These are phyloP conservation scores for Exsudoporus frostii DNA, from an alignment of 768 basidiomycete genomes.

Conservation along the genomic window DNA sequence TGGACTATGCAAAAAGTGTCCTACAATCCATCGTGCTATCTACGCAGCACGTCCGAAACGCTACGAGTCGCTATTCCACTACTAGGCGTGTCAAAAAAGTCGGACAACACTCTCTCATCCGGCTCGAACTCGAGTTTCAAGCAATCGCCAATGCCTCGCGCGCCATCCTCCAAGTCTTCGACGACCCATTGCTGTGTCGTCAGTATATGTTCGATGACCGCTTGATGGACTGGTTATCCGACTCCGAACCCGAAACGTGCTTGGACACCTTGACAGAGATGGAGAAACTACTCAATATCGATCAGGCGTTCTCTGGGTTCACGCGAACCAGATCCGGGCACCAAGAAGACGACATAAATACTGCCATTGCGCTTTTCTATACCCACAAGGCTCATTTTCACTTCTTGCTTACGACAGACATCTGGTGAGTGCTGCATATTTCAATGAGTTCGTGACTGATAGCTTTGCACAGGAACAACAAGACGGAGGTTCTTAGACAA, in stretches of 20 bases:
- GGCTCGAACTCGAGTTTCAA: constrained; percentile 2
- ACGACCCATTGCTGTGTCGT: background rate
- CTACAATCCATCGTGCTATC: background rate
- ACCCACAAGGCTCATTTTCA: constrained; percentile 3
- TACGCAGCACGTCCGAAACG: background rate
- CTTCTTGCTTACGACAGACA: constrained; percentile 7
- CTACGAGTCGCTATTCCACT: background rate
- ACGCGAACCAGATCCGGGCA: background rate
- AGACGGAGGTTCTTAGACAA: background rate
- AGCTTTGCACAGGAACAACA: background rate
- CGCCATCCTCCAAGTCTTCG: constrained; percentile 3
- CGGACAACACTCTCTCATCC: constrained; percentile 2
- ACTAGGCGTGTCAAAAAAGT: background rate
- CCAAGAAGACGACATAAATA: background rate
- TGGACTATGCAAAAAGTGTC: constrained; percentile 5
- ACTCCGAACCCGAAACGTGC: background rate
- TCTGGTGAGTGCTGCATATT: constrained; percentile 1
- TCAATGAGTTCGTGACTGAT: background rate
- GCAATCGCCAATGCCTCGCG: constrained; percentile 1
- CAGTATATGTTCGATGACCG: constrained; percentile 3
- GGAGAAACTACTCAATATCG: background rate
- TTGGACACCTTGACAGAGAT: constrained; percentile 2
- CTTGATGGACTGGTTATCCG: constrained; percentile 5
- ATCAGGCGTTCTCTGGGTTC: background rate
- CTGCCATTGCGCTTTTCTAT: background rate